phyloP scores from a whole-genome alignment of 108 stramenopile genomes.

The Pseudonitzschia pungens region DNA sequence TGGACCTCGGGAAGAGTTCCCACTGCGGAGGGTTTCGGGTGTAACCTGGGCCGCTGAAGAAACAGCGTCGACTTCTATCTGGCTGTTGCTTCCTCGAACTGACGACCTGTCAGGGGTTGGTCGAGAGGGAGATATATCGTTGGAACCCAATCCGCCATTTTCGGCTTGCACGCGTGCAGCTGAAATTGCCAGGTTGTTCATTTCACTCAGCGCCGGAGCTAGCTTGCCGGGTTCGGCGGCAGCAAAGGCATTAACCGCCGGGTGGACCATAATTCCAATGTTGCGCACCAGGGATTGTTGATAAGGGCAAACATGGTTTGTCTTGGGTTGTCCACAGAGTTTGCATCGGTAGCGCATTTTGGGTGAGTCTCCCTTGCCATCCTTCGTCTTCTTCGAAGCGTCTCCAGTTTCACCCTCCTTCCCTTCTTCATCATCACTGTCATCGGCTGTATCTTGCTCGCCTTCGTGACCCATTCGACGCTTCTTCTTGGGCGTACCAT shows the following conservation, averaged over 20 bases:
- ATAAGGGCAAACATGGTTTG: slow-evolving; percentile 74
- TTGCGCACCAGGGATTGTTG: slow-evolving; percentile 64
- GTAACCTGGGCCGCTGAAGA: slow-evolving; percentile 50
- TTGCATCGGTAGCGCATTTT: slow-evolving; percentile 79
- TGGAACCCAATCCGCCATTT: background rate
- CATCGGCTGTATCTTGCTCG: slow-evolving; percentile 13
- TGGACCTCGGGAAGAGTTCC: background rate
- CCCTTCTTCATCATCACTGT: slow-evolving; percentile 15
- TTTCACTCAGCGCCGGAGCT: slow-evolving; percentile 68
- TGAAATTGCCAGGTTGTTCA: slow-evolving; percentile 74
- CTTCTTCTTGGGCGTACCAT: slow-evolving; percentile 22
- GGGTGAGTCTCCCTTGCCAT: slow-evolving; percentile 17
- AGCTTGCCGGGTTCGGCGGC: slow-evolving; percentile 69
- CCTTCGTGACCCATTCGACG: background rate
- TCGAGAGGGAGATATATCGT: slow-evolving; percentile 37
- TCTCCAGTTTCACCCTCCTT: slow-evolving; percentile 16
- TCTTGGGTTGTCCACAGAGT: slow-evolving; percentile 77
- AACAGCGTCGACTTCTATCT: background rate
- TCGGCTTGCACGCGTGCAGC: background rate
- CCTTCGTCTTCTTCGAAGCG: slow-evolving; percentile 18
- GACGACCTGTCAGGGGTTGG: slow-evolving; percentile 44
- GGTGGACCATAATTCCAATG: slow-evolving; percentile 77
- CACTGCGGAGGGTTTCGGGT: slow-evolving; percentile 33
- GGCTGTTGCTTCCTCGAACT: background rate
- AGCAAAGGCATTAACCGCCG: slow-evolving; percentile 69